Evolutionary conservation across 257 asterid species (phyloP).

Genomic region (Nicotiana undulata): DNA sequence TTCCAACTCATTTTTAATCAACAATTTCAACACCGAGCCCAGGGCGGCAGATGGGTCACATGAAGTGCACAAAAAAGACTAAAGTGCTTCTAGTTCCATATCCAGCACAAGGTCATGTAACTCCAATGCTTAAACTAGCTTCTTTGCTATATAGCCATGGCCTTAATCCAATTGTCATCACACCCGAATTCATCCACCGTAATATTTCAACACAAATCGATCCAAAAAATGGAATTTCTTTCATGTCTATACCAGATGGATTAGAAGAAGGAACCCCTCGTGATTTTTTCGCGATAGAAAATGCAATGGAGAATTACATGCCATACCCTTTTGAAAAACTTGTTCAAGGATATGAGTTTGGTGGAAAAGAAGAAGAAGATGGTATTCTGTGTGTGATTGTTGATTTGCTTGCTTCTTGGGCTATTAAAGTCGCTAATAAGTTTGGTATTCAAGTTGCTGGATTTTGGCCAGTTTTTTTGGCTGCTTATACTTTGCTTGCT

Average conservation of each 20-base stretch:
- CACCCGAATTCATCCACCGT: constrained; percentile 44
- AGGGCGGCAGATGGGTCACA: neutral
- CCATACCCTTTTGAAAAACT: constrained; percentile 32
- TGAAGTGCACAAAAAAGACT: constrained; percentile 12
- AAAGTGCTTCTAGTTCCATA: constrained; percentile 56
- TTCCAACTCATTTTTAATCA: too few relatives aligned
- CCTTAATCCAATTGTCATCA: constrained; percentile 43
- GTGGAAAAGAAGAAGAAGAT: constrained; percentile 2
- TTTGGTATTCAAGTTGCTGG: constrained; percentile 53
- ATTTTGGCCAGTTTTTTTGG: constrained; percentile 78
- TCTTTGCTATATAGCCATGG: constrained; percentile 32
- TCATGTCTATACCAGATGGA: constrained; percentile 43
- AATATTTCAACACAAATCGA: constrained; percentile 18
- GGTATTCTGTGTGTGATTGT: constrained; percentile 45
- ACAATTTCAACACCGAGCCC: too few relatives aligned
- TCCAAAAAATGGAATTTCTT: constrained; percentile 18
- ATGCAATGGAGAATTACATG: constrained; percentile 68
- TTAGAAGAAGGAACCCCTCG: constrained; percentile 17
- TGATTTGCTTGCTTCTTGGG: constrained; percentile 72
- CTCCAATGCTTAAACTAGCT: constrained; percentile 65
- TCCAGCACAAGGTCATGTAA: constrained; percentile 90
- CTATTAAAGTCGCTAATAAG: constrained; percentile 40
- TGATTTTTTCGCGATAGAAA: constrained; percentile 58
- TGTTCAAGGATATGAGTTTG: constrained; percentile 7
- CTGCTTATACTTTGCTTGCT: constrained; percentile 44